Evolutionary conservation across 768 basidiomycete species (phyloP).

Genomic region (Exsudoporus frostii): DNA sequence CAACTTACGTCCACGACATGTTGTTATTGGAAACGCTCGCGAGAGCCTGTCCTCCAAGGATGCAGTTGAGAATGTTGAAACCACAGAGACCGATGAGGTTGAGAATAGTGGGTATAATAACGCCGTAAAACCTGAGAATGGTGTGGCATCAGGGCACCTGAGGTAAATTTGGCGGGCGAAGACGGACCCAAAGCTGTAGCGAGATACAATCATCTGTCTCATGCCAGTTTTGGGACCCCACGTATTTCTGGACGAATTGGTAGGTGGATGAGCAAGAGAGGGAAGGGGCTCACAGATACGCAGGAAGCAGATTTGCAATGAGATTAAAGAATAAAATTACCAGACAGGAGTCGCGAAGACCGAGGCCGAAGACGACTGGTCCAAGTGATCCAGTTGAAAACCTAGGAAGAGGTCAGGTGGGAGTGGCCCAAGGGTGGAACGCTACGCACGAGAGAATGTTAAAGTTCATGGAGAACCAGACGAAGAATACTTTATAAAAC

Average conservation of each 20-base stretch:
- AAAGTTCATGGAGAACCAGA: conserved; percentile 71
- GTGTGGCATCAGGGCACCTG: not conserved
- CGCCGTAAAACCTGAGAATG: conserved; percentile 48
- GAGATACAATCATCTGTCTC: conserved; percentile 77
- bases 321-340: conserved; percentile 69
- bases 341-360: conserved; percentile 59
- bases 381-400: conserved; percentile 71
- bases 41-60: conserved; percentile 67
- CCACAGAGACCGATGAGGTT: conserved; percentile 62
- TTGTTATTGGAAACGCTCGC: conserved; percentile 50
- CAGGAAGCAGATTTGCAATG: conserved; percentile 54
- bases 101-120: conserved; percentile 48
- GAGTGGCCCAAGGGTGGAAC: not conserved
- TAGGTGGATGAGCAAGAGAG: not conserved
- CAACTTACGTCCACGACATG: conserved; percentile 49
- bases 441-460: conserved; percentile 52
- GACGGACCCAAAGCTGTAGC: conserved; percentile 54
- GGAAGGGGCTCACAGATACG: conserved; percentile 48
- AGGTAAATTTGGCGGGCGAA: conserved; percentile 34
- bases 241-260: conserved; percentile 40
- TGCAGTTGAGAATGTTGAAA: conserved; percentile 63
- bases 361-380: conserved; percentile 57
- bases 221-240: conserved; percentile 80
- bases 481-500: conserved; percentile 63
- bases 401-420: conserved; percentile 28